A percentile compares a stretch with the other conserved stretches of the same genome.
These are phyloP conservation scores for Fusarium azukiicola DNA, from an alignment of 2,329 filamentous ascomycete genomes.

Conservation along the genomic window DNA sequence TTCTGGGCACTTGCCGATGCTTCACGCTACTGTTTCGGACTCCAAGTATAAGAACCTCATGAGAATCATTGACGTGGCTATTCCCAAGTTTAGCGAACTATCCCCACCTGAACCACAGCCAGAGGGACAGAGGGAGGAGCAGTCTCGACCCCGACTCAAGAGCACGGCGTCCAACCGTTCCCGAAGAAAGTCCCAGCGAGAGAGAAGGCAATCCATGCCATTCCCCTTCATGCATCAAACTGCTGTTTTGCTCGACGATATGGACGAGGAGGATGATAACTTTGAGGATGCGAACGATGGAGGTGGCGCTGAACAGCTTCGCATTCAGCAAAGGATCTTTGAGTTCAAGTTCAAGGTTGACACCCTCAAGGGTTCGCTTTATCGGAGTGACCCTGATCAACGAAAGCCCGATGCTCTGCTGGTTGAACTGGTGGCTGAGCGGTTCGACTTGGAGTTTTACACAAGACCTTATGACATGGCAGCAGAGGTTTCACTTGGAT, in stretches of 20 bases:
- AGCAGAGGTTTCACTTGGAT: slow-evolving; percentile 93
- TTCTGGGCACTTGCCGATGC: slow-evolving; percentile 93
- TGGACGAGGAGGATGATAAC: slow-evolving; percentile 83
- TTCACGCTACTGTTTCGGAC: slow-evolving; percentile 96
- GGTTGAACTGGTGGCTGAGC: slow-evolving; percentile 94
- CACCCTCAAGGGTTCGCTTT: slow-evolving; percentile 95
- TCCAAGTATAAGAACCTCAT: slow-evolving; percentile 98
- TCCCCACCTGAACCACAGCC: slow-evolving; percentile 50
- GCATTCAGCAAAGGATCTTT: slow-evolving; percentile 93
- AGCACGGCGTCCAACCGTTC: slow-evolving; percentile 71
- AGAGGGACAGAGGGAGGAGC: slow-evolving; percentile 50
- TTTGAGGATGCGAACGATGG: slow-evolving; percentile 85
- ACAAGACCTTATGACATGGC: slow-evolving; percentile 95
- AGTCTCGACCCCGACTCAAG: slow-evolving; percentile 66
- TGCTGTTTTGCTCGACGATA: slow-evolving; percentile 90
- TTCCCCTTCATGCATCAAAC: slow-evolving; percentile 88
- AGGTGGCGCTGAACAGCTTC: slow-evolving; percentile 77
- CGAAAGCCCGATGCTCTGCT: slow-evolving; percentile 89
- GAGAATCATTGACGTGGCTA: slow-evolving; percentile 96
- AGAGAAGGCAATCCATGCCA: slow-evolving; percentile 83
- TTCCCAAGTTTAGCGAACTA: slow-evolving; percentile 87
- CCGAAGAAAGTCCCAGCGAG: slow-evolving; percentile 68
- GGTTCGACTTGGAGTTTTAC: slow-evolving; percentile 93
- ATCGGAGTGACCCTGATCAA: slow-evolving; percentile 90
- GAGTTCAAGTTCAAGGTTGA: slow-evolving; percentile 99